These are phyloP conservation scores for Russula sp. DNA, from an alignment of 768 basidiomycete genomes.

Conservation along the genomic window DNA sequence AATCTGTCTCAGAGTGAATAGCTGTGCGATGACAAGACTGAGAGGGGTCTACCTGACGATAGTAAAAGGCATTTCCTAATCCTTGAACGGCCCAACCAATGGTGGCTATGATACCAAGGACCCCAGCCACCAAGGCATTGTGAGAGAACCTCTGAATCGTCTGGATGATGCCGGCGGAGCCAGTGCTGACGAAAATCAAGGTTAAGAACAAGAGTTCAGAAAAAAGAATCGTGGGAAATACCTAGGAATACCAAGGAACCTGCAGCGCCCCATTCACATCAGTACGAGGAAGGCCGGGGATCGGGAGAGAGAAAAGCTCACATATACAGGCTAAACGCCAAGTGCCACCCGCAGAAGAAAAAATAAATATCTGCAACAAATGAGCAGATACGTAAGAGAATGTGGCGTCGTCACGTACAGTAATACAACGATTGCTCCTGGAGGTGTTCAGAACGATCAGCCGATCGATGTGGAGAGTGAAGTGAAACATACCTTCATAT, in stretches of 20 bases:
- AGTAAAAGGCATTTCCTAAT: constrained; percentile 75
- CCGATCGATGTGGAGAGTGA: constrained; percentile 14
- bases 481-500: constrained; percentile 76
- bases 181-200: constrained; percentile 56
- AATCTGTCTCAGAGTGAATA: constrained; percentile 46
- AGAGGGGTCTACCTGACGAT: constrained; percentile 57
- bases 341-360: constrained; percentile 94
- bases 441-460: constrained; percentile 28
- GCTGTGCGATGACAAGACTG: constrained; percentile 22
- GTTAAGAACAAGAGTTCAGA: background rate
- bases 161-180: constrained; percentile 93
- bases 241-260: constrained; percentile 93
- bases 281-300: constrained; percentile 17
- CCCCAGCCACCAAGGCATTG: constrained; percentile 72
- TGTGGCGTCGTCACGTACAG: constrained; percentile 51
- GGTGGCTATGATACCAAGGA: constrained; percentile 77
- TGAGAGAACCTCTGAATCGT: constrained; percentile 77
- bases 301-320: constrained; percentile 39
- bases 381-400: constrained; percentile 30
- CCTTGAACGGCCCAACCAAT: constrained; percentile 88
- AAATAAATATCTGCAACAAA: constrained; percentile 82
- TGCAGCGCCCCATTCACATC: constrained; percentile 39
- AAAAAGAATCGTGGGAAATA: constrained; percentile 36
- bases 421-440: constrained; percentile 94
- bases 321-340: constrained; percentile 92